phyloP scores from a whole-genome alignment of 306 rosid species.

The Prunus davidiana region DNA sequence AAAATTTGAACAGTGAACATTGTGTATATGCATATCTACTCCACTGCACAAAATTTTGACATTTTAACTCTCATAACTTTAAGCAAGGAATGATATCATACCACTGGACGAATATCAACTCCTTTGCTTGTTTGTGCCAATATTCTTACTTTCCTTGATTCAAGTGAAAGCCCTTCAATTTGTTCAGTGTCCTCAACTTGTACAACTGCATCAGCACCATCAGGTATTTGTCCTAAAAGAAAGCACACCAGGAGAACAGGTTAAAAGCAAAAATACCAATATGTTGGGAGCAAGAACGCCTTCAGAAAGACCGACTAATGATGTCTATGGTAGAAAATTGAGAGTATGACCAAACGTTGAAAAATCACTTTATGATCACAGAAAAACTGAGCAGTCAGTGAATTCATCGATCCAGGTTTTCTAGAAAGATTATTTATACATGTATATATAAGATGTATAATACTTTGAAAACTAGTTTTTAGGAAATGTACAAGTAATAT shows the following conservation, averaged over 20 bases:
- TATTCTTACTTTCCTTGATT: slow-evolving; percentile 49
- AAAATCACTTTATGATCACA: background rate
- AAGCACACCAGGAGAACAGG: slow-evolving; percentile 1
- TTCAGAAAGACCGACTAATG: background rate
- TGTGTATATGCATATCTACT: background rate
- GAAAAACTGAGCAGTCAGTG: background rate
- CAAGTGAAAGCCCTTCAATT: slow-evolving; percentile 30
- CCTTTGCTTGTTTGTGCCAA: slow-evolving; percentile 56
- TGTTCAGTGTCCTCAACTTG: slow-evolving; percentile 86
- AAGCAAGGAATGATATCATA: slow-evolving; percentile 25
- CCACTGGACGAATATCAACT: slow-evolving; percentile 86
- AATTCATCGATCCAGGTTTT: background rate
- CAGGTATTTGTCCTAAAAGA: slow-evolving; percentile 82
- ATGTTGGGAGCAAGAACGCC: background rate
- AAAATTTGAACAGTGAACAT: background rate
- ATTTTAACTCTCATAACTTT: slow-evolving; percentile 1
- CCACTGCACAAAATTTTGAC: background rate
- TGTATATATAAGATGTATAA: too few relatives aligned
- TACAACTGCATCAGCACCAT: slow-evolving; percentile 96
- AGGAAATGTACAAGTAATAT: background rate
- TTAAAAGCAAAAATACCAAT: background rate
- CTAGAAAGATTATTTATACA: background rate
- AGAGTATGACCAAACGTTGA: too few relatives aligned
- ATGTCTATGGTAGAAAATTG: background rate
- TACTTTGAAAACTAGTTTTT: too few relatives aligned